Evolutionary conservation across 2,329 filamentous ascomycete species (phyloP), one percentile per base, ranked within the genome.

Genomic region (Aspergillus fumigatiaffinis): DNA sequence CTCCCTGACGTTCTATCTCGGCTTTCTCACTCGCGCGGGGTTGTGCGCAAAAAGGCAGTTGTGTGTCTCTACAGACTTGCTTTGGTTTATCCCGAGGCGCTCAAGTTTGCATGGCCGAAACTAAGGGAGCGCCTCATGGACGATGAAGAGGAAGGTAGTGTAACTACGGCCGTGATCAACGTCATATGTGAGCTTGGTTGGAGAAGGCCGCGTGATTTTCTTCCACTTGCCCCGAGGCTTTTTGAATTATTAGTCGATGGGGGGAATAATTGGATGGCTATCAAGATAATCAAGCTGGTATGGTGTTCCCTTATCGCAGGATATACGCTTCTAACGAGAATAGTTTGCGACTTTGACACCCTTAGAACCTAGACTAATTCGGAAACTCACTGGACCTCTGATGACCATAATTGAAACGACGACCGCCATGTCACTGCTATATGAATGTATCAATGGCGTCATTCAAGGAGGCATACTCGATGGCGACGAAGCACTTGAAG

Each of bases 221-320:
- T 99, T 29, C 91, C 94, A 14, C 80, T 99, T 29, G 94, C 94
- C 0, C 94, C 94, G 8, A 84, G 94, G 57, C 77, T 99, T 26
- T 99, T 97, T 68, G 92, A 97, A 70, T 82, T 99, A 20, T 79
- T 99, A 26, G 92, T 97, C 12, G 89, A 95, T 59, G 88, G 92
- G 55, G 89, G 89, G 41, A 97, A 99, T 75, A 99, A 99, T 75
- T 99, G 94, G 94, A 97, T 99, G 93, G 92, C 92, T 58, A 99
- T 99, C 72, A 99, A 99, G 73, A 85, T 99, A 61, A 97, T 99
- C 73, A 99, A 99, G 77, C 83, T 99, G 61, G 91, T 93, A 73
- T 64, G 84, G 77, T 41, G 29, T 23, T 9, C 35, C 41, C 28
- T 17, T 8, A 42, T 21, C 38, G 8, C 17, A 14, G 28, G 10